These are phyloP conservation scores for Lichtheimia ornata DNA, from an alignment of 371 early-diverging fungal genomes.

Conservation along the genomic window DNA sequence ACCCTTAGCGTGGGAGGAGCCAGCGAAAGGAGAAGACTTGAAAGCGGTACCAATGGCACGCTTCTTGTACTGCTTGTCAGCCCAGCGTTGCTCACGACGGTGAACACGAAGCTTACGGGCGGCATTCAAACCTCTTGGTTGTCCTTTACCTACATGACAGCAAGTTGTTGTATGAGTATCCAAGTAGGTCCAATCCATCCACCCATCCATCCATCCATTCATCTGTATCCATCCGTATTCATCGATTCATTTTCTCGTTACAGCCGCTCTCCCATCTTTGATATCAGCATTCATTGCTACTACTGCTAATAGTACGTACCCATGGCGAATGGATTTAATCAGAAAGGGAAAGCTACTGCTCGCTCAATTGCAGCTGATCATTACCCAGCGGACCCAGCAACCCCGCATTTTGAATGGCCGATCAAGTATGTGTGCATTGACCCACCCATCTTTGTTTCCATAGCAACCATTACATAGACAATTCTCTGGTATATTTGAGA, in stretches of 20 bases:
- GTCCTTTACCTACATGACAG: conserved; percentile 75
- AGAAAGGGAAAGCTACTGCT: neutral
- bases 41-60: conserved; percentile 97
- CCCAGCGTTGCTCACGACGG: conserved; percentile 98
- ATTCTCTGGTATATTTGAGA: no score
- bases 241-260: neutral
- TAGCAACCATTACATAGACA: no score
- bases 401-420: no score
- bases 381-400: no score
- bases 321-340: conserved; percentile 3
- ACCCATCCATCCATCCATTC: conserved; percentile 16
- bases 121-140: conserved; percentile 98
- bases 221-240: neutral
- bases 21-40: conserved; percentile 98
- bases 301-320: neutral
- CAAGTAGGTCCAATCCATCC: conserved; percentile 9
- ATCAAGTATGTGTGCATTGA: no score
- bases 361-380: no score
- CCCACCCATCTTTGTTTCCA: no score
- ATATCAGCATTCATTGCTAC: no score
- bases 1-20: conserved; percentile 99
- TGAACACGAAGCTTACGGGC: conserved; percentile 98
- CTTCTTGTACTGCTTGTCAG: conserved; percentile 99
- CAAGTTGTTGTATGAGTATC: neutral
- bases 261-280: no score